Conservation (phyloP, 495 filamentous ascomycete species). For the Oleoguttula mirabilis region DNA sequence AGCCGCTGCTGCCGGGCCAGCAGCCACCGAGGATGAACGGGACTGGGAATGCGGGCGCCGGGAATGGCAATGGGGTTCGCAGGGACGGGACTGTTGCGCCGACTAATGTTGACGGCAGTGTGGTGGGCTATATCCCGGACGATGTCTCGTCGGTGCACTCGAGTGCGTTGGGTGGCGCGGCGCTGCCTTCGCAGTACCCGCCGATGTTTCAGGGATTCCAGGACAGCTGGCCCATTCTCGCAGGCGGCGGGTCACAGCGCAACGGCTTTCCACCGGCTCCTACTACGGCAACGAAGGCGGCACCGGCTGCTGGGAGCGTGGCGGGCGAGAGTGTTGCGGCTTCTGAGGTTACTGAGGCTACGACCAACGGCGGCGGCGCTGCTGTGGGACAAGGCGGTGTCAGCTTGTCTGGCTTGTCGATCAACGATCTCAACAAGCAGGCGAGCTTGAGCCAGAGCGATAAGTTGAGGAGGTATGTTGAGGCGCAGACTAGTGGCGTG, state of each 20-base stretch:
- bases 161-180: constrained; percentile 66
- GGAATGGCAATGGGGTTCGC: too few relatives aligned
- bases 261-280: constrained; percentile 14
- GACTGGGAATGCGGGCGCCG: too few relatives aligned
- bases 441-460: constrained; percentile 76
- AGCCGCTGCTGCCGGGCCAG: too few relatives aligned
- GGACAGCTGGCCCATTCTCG: constrained; percentile 75
- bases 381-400: constrained; percentile 68
- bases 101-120: constrained; percentile 63
- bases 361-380: constrained; percentile 55
- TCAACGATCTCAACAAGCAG: constrained; percentile 64
- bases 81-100: constrained; percentile 51
- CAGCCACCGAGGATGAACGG: constrained; percentile 44
- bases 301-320: constrained; percentile 54
- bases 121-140: constrained; percentile 89
- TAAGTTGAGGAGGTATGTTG: constrained; percentile 76
- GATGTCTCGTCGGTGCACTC: constrained; percentile 95
- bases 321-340: constrained; percentile 84
- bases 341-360: constrained; percentile 75
- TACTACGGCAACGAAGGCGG: not conserved
- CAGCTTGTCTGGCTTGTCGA: constrained; percentile 66
- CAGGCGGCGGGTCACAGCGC: constrained; percentile 56
- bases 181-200: constrained; percentile 64
- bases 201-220: constrained; percentile 92
- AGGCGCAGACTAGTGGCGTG: constrained; percentile 44